phyloP scores from a whole-genome alignment of 2,329 filamentous ascomycete genomes.

The Gaeumannomyces sp. region DNA sequence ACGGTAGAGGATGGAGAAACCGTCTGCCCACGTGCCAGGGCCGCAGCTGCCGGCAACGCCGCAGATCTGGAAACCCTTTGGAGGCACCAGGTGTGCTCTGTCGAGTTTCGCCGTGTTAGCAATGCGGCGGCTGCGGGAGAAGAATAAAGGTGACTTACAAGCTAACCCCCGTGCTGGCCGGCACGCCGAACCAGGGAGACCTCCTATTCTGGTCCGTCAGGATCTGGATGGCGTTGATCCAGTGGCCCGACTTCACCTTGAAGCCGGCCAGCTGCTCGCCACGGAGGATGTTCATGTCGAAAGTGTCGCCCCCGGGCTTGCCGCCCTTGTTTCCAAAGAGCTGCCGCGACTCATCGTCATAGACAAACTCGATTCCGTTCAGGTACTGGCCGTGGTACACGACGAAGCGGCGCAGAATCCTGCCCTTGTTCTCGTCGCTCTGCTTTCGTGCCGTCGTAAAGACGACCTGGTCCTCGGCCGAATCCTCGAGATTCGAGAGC shows the following conservation, averaged over 20 bases:
- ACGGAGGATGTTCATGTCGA: constrained; percentile 73
- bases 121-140: constrained; percentile 5
- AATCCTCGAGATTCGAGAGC: constrained; percentile 63
- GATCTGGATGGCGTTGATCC: constrained; percentile 85
- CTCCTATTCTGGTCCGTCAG: constrained; percentile 83
- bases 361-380: constrained; percentile 86
- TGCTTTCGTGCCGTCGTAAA: constrained; percentile 62
- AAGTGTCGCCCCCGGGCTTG: constrained; percentile 62
- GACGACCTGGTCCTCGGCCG: constrained; percentile 64
- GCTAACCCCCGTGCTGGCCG: constrained; percentile 67
- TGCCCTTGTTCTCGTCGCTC: constrained; percentile 22
- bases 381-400: constrained; percentile 72
- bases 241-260: constrained; percentile 68
- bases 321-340: constrained; percentile 79
- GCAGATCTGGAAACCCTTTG: constrained; percentile 80
- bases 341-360: constrained; percentile 79
- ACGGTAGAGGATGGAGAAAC: constrained; percentile 64
- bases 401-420: constrained; percentile 67
- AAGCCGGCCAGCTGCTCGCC: constrained; percentile 89
- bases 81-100: constrained; percentile 84
- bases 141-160: not conserved
- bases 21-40: constrained; percentile 63
- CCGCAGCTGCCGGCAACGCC: constrained; percentile 80
- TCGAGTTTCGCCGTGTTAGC: constrained; percentile 20
- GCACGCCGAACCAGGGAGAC: constrained; percentile 79